Percentiles rank a stretch among this genome's conserved stretches.
phyloP scores from a whole-genome alignment of 2,329 filamentous ascomycete species.

The Cladosporium sp. region DNA sequence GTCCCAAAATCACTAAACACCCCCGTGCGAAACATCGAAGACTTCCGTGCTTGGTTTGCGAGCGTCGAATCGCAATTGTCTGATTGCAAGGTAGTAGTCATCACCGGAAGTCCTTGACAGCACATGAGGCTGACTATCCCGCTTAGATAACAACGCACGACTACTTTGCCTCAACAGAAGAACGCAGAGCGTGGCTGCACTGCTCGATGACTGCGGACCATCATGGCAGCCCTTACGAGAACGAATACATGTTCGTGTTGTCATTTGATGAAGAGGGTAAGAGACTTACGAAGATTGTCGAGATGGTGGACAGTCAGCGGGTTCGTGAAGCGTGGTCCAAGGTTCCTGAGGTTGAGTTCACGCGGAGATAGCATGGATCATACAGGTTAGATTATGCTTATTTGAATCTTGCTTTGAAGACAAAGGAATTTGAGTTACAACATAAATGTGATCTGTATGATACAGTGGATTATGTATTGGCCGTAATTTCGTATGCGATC shows the following conservation, averaged over 20 bases:
- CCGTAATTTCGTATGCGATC: background rate
- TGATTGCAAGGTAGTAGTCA: background rate
- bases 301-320: slow-evolving; percentile 19
- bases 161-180: slow-evolving; percentile 13
- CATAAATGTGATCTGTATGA: background rate
- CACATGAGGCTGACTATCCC: background rate
- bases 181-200: slow-evolving; percentile 11
- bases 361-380: background rate
- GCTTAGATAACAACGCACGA: slow-evolving; percentile 7
- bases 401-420: background rate
- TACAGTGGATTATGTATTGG: background rate
- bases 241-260: slow-evolving; percentile 20
- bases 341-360: slow-evolving; percentile 5
- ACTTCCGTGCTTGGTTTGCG: slow-evolving; percentile 10
- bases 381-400: background rate
- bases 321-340: background rate
- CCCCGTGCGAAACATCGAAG: slow-evolving; percentile 5
- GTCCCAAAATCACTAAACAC: slow-evolving; percentile 3
- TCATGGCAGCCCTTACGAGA: background rate
- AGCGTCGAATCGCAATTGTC: background rate
- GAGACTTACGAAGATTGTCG: slow-evolving; percentile 14
- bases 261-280: slow-evolving; percentile 11
- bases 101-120: background rate
- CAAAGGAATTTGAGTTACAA: background rate
- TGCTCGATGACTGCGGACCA: slow-evolving; percentile 2